Conservation (phyloP, 805 yeast species). For the Scheffersomyces lignosus region DNA sequence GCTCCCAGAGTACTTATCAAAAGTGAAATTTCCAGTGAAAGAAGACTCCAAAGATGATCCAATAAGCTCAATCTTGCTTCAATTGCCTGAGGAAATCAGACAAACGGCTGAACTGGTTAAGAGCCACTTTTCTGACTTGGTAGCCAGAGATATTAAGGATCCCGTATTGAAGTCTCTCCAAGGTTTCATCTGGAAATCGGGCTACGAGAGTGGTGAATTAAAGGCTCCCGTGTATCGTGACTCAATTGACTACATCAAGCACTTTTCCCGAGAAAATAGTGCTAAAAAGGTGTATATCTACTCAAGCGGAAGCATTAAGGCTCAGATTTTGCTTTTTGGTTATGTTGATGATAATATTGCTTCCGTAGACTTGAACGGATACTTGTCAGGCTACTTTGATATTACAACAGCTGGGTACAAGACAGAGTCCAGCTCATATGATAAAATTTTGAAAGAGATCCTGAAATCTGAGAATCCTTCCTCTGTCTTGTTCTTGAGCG, state of each 20-base stretch:
- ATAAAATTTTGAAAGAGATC: conserved; percentile 49
- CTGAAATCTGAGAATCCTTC: conserved; percentile 20
- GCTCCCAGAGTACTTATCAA: conserved; percentile 42
- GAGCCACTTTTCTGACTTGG: conserved; percentile 56
- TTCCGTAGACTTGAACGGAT: conserved; percentile 51
- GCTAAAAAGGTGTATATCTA: conserved; percentile 59
- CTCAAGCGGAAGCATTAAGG: conserved; percentile 86
- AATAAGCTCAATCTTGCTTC: conserved; percentile 32
- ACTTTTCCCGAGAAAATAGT: conserved; percentile 27
- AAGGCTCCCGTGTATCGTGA: conserved; percentile 77
- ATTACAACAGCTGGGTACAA: conserved; percentile 83
- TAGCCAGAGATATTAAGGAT: conserved; percentile 70
- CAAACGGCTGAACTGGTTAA: conserved; percentile 31
- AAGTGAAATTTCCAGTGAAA: conserved; percentile 22
- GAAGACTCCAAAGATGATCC: conserved; percentile 18
- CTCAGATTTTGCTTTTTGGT: conserved; percentile 76
- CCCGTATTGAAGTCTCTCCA: conserved; percentile 75
- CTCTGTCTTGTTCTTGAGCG: conserved; percentile 69
- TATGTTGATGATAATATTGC: conserved; percentile 48
- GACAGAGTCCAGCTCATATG: conserved; percentile 56
- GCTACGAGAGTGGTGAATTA: conserved; percentile 75
- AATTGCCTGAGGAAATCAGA: conserved; percentile 45
- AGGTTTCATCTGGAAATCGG: conserved; percentile 79
- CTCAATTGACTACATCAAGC: conserved; percentile 56
- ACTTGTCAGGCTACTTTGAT: conserved; percentile 73